A percentile compares a stretch with the other conserved stretches of the same genome.
Evolutionary conservation across 495 filamentous ascomycete genomes (phyloP).

Genomic region (Letharia lupina): DNA sequence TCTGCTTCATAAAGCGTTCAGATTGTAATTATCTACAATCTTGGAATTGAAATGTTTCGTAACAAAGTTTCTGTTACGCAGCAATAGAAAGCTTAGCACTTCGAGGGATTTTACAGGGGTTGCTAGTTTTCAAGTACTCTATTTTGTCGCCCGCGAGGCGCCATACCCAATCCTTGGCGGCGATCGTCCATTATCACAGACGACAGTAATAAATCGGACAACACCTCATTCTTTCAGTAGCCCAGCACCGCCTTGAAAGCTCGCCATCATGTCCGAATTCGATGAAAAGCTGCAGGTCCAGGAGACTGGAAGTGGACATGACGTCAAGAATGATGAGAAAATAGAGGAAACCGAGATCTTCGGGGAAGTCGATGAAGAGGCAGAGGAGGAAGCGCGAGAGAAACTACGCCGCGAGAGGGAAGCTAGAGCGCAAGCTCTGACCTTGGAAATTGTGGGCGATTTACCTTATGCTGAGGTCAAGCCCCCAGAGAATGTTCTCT

Average conservation of each 20-base stretch:
- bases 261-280: neutral
- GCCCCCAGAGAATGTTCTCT: conserved; percentile 92
- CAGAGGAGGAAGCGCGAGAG: conserved; percentile 71
- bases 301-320: neutral
- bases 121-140: neutral
- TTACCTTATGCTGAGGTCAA: conserved; percentile 97
- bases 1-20: neutral
- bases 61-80: neutral
- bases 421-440: conserved; percentile 87
- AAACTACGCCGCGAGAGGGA: conserved; percentile 78
- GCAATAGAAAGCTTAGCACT: neutral
- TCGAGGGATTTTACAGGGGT: neutral
- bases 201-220: neutral
- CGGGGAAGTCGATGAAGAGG: conserved; percentile 56
- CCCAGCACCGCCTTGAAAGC: neutral
- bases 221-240: neutral
- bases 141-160: neutral
- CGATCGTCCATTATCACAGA: neutral
- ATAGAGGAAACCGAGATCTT: neutral
- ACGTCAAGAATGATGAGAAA: neutral
- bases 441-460: conserved; percentile 96
- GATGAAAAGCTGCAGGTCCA: neutral
- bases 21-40: neutral
- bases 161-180: conserved; percentile 2
- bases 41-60: neutral